Evolutionary conservation across 495 filamentous ascomycete species (phyloP), one percentile per base, ranked within the genome.

Genomic region (Aspergillus heteromorphus): DNA sequence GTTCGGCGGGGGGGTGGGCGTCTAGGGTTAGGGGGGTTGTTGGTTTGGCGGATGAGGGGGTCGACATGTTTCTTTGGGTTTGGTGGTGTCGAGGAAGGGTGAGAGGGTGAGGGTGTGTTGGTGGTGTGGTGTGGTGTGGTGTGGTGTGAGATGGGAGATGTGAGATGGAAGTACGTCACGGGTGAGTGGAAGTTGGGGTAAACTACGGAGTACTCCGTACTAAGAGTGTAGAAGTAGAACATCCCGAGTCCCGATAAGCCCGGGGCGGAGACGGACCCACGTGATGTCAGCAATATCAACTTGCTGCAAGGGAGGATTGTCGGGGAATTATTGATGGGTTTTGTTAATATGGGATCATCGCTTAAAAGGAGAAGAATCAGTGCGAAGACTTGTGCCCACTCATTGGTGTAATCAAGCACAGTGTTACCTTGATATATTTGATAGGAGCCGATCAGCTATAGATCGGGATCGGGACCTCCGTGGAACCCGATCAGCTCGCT

Each of bases 1-100:
- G 79, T 34, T 77, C 71, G 18, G 58, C 58, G 59, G 69, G 30
- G 61, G 54, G 29, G 56, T 58, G 55, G 48, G 58, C 30, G 49
- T 47, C 62, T 27, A 31, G 50, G 57, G 30, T 19, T 56, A 5
- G 14, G 9, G 31, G 16, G 11, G 18, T 25, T 7, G 29, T 42
- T 2, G 45, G n/a, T n/a, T n/a, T n/a, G n/a, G n/a, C 6, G 8
- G 47, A 40, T 4, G 41, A 31, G 14, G 52, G 53, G 2, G 53
- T 49, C 17, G 52, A 25, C 59, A 62, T 62, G 29, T 19, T 20
- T 43, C 14, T 5, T 45, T 48, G 9, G 19, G 2, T 36, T 4
- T 49, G 19, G 2, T 31, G 30, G 23, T 49, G 29, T 30, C 29
- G n/a, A n/a, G n/a, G n/a, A n/a, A 30, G 29, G 29, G 29, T 10